A percentile compares a stretch with the other conserved stretches of the same genome.
These are phyloP conservation scores for Chlamydomonas sphaeroides DNA, from an alignment of 139 green algal genomes.

Conservation along the genomic window DNA sequence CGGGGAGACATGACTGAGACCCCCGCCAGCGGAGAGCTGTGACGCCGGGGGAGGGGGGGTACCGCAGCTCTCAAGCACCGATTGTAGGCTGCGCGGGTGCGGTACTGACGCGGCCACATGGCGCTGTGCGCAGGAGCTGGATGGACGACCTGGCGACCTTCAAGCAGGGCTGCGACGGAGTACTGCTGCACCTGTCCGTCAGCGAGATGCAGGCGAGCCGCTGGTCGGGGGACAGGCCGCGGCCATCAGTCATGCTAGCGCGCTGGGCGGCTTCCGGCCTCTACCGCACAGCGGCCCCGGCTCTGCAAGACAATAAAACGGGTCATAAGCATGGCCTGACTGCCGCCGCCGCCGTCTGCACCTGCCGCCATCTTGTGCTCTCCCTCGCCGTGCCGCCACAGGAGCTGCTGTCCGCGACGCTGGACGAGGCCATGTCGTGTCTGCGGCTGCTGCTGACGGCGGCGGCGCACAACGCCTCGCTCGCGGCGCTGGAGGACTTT, in stretches of 20 bases:
- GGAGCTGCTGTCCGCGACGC: slow-evolving; percentile 32
- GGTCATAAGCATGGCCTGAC: too few species aligned
- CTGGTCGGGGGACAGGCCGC: too few species aligned
- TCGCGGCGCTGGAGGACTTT: slow-evolving; percentile 52
- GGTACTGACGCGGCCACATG: too few species aligned
- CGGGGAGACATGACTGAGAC: too few species aligned
- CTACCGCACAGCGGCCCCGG: too few species aligned
- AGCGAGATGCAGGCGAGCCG: slow-evolving; percentile 27
- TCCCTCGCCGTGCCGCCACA: background rate
- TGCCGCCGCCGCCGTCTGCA: background rate
- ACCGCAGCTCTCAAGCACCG: too few species aligned
- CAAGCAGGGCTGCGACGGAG: slow-evolving; percentile 40
- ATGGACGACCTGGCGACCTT: slow-evolving; percentile 39
- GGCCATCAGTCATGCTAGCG: too few species aligned
- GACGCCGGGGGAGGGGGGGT: too few species aligned
- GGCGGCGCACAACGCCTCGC: slow-evolving; percentile 54
- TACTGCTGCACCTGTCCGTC: slow-evolving; percentile 47
- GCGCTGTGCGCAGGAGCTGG: slow-evolving; percentile 47
- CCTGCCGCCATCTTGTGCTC: background rate
- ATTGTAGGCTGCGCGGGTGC: too few species aligned
- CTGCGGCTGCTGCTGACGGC: slow-evolving; percentile 56
- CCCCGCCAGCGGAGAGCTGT: too few species aligned
- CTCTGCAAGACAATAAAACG: too few species aligned
- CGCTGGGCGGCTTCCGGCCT: too few species aligned
- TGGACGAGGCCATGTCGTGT: slow-evolving; percentile 46